Conservation (phyloP, 306 rosid genomes). For the Lathyrus tuberosus region DNA sequence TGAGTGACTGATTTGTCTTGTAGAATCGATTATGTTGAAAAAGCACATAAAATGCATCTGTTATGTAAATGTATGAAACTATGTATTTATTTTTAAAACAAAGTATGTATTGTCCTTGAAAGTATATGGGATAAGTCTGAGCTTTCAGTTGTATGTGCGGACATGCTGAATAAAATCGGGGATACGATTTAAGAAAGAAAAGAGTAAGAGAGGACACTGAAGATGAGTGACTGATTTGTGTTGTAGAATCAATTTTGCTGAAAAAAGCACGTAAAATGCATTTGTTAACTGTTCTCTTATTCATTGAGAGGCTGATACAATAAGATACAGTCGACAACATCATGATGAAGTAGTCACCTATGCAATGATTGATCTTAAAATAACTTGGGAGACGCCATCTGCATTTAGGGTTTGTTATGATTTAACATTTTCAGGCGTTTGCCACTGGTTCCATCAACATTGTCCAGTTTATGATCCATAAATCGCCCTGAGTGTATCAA, state of each 20-base stretch:
- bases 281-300: background rate
- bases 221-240: slow-evolving; percentile 2
- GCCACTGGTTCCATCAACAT: slow-evolving; percentile 4
- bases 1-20: slow-evolving; percentile 1
- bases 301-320: slow-evolving; percentile 23
- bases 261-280: background rate
- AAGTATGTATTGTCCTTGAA: slow-evolving; percentile 8
- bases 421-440: background rate
- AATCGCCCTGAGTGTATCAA: slow-evolving; percentile 2
- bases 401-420: slow-evolving; percentile 9
- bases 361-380: background rate
- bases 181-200: background rate
- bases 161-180: background rate
- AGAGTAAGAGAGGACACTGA: background rate
- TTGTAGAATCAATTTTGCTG: background rate
- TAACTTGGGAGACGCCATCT: slow-evolving; percentile 19
- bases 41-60: background rate
- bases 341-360: slow-evolving; percentile 10
- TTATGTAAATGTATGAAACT: background rate
- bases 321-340: background rate
- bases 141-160: background rate
- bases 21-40: slow-evolving; percentile 8
- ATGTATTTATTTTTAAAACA: background rate
- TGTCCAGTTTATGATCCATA: background rate
- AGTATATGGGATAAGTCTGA: background rate